Evolutionary conservation across 2,329 filamentous ascomycete species (phyloP).

Genomic region (Bimuria novae-zelandiae): DNA sequence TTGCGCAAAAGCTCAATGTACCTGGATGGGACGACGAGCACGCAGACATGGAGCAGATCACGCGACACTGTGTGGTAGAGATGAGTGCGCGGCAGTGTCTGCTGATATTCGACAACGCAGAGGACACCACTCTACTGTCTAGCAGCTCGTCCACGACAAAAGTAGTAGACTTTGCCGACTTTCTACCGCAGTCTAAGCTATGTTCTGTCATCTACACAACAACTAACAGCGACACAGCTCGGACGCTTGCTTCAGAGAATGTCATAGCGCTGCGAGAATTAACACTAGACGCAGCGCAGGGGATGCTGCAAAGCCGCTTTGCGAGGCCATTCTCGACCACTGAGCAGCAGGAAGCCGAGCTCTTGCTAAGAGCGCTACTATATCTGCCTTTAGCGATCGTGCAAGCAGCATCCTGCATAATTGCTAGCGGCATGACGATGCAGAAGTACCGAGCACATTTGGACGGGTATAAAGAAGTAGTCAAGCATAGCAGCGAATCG

Average conservation of each 20-base stretch:
- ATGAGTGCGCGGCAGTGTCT: constrained; percentile 11
- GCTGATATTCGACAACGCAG: constrained; percentile 30
- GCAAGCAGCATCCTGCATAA: constrained; percentile 25
- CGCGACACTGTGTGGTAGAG: constrained; percentile 17
- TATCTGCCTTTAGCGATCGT: constrained; percentile 26
- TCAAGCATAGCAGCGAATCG: constrained; percentile 41
- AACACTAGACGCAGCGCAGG: constrained; percentile 18
- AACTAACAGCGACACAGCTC: constrained; percentile 15
- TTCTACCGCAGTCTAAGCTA: constrained; percentile 18
- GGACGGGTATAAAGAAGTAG: constrained; percentile 25
- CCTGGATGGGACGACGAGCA: constrained; percentile 19
- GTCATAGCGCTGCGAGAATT: constrained; percentile 21
- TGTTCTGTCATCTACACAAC: constrained; percentile 26
- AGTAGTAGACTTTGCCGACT: constrained; percentile 21
- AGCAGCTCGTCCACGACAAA: constrained; percentile 7
- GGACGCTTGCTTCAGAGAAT: constrained; percentile 20
- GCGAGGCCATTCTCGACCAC: constrained; percentile 3
- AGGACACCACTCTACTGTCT: constrained; percentile 24
- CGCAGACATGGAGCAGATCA: constrained; percentile 17
- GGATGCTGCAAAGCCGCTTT: constrained; percentile 24
- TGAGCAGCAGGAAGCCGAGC: constrained; percentile 18
- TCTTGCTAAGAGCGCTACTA: constrained; percentile 21
- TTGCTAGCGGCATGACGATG: constrained; percentile 12
- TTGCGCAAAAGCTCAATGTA: constrained; percentile 34
- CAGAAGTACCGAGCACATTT: constrained; percentile 20